phyloP scores from a whole-genome alignment of 1,284 basidiomycete genomes.

The Farysia itapuensis region DNA sequence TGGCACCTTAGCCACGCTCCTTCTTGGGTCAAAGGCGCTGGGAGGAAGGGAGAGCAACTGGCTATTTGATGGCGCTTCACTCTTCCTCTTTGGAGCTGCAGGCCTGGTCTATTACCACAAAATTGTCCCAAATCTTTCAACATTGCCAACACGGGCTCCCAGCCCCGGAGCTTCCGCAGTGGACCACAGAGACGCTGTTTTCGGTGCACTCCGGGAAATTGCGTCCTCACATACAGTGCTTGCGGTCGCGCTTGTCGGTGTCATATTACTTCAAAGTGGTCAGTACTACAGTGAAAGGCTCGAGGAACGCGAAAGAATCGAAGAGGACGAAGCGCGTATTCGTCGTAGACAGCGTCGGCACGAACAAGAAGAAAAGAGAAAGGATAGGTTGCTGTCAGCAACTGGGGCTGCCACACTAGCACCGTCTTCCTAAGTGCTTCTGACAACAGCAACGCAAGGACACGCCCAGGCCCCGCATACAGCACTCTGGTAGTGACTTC shows the following conservation, averaged over 20 bases:
- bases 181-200: slow-evolving; percentile 25
- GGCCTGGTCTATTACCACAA: slow-evolving; percentile 52
- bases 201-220: slow-evolving; percentile 50
- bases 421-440: no score
- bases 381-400: background rate
- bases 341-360: slow-evolving; percentile 42
- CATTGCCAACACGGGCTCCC: slow-evolving; percentile 30
- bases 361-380: slow-evolving; percentile 38
- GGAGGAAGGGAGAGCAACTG: slow-evolving; percentile 56
- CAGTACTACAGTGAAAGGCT: slow-evolving; percentile 58
- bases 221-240: slow-evolving; percentile 55
- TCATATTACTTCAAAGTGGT: slow-evolving; percentile 55
- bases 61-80: slow-evolving; percentile 58
- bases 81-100: slow-evolving; percentile 55
- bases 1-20: slow-evolving; percentile 26
- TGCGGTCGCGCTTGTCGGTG: slow-evolving; percentile 54
- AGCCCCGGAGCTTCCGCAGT: slow-evolving; percentile 19
- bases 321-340: slow-evolving; percentile 55
- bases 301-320: slow-evolving; percentile 55
- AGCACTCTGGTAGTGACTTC: no score
- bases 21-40: slow-evolving; percentile 46
- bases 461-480: no score
- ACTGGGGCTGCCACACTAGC: no score
- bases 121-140: slow-evolving; percentile 42
- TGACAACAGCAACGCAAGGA: no score